Percentiles rank a stretch among this genome's conserved stretches.
Conservation (phyloP, 129 eudicot genomes). For the Flaveria ramosissima region DNA sequence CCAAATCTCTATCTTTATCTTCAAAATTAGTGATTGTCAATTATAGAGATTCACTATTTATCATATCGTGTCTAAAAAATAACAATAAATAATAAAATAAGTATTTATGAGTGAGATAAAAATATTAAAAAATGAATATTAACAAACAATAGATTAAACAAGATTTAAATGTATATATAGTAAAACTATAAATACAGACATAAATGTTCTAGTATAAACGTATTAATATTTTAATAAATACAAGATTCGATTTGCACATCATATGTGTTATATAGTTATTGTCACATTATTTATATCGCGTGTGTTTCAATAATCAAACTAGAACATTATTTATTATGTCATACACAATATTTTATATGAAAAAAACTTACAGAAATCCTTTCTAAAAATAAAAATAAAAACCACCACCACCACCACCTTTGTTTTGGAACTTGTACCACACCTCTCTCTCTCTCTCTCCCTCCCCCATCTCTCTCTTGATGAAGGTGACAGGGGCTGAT, state of each 20-base stretch:
- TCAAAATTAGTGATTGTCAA: too few relatives aligned
- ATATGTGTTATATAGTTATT: neutral
- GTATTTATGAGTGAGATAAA: too few relatives aligned
- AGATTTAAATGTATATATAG: too few relatives aligned
- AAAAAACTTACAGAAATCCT: neutral
- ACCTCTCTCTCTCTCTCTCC: constrained; percentile 24
- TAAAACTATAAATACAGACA: neutral
- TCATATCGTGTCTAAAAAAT: too few relatives aligned
- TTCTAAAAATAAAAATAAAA: constrained; percentile 26
- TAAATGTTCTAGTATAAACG: too few relatives aligned
- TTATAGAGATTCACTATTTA: too few relatives aligned
- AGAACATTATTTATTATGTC: neutral
- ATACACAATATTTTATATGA: constrained; percentile 7
- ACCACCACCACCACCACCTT: constrained; percentile 39
- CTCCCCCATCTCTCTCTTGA: constrained; percentile 1
- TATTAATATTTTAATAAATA: neutral
- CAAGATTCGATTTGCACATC: constrained; percentile 5
- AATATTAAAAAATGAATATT: too few relatives aligned
- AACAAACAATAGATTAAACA: too few relatives aligned
- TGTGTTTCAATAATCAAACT: neutral
- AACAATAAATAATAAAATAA: too few relatives aligned
- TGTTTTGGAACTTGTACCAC: constrained; percentile 45
- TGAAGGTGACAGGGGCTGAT: constrained; percentile 47
- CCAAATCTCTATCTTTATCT: too few relatives aligned
- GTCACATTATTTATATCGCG: neutral